These are phyloP conservation scores for Torulaspora quercuum DNA, from an alignment of 805 yeast species.

Conservation along the genomic window DNA sequence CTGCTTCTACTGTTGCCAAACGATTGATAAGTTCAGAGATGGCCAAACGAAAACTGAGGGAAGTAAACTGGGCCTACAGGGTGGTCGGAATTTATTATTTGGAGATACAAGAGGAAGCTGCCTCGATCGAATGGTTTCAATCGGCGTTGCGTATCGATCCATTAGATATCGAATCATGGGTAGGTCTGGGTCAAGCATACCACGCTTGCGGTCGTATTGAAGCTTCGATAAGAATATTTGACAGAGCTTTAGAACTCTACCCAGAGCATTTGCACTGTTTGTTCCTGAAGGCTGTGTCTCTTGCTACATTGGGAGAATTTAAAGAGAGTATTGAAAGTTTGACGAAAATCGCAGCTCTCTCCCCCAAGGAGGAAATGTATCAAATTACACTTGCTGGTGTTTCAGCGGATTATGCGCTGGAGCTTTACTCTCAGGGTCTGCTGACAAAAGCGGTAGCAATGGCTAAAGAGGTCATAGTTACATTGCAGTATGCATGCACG, in stretches of 20 bases:
- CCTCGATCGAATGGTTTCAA: conserved; percentile 88
- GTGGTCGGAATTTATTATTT: conserved; percentile 77
- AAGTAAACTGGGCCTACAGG: conserved; percentile 79
- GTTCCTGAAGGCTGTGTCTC: conserved; percentile 65
- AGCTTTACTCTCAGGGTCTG: conserved; percentile 56
- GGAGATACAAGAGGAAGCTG: conserved; percentile 65
- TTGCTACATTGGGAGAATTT: conserved; percentile 62
- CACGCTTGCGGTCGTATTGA: conserved; percentile 77
- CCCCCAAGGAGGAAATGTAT: conserved; percentile 50
- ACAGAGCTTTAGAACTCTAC: conserved; percentile 55
- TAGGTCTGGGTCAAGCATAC: conserved; percentile 97
- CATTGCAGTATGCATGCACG: conserved; percentile 20
- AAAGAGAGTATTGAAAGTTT: conserved; percentile 54
- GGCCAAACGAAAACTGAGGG: conserved; percentile 48
- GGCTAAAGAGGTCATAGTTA: conserved; percentile 46
- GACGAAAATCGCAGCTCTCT: conserved; percentile 39
- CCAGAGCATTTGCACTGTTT: conserved; percentile 56
- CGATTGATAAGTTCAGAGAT: conserved; percentile 62
- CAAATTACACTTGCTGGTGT: conserved; percentile 56
- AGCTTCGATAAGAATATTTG: conserved; percentile 81
- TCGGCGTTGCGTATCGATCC: conserved; percentile 69
- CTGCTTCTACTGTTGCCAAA: conserved; percentile 70
- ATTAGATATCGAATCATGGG: conserved; percentile 77
- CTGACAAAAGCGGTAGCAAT: conserved; percentile 59
- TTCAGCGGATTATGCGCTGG: conserved; percentile 50